phyloP scores from a whole-genome alignment of 2,329 filamentous ascomycete genomes.

The Pochonia chlamydosporia region DNA sequence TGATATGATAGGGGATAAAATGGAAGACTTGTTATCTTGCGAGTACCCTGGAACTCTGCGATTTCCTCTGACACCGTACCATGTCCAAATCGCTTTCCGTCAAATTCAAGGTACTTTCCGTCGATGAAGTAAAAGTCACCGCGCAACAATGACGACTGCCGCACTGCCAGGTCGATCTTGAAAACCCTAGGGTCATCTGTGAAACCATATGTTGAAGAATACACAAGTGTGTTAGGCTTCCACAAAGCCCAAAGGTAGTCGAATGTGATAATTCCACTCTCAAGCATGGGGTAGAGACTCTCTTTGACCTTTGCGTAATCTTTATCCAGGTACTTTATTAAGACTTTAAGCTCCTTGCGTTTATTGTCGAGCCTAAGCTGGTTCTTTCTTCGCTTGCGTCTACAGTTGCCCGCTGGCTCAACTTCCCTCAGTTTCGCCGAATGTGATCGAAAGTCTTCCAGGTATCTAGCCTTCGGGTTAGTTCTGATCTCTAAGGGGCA shows the following conservation, averaged over 20 bases:
- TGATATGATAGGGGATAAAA: slow-evolving; percentile 79
- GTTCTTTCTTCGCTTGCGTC: slow-evolving; percentile 56
- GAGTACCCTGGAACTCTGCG: slow-evolving; percentile 68
- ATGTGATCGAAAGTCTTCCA: slow-evolving; percentile 66
- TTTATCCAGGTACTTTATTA: slow-evolving; percentile 71
- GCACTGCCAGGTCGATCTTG: slow-evolving; percentile 71
- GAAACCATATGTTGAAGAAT: slow-evolving; percentile 70
- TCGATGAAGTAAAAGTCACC: slow-evolving; percentile 74
- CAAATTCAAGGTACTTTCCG: slow-evolving; percentile 78
- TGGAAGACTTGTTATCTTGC: slow-evolving; percentile 72
- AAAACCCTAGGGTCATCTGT: slow-evolving; percentile 74
- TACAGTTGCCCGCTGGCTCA: slow-evolving; percentile 40
- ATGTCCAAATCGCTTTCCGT: slow-evolving; percentile 79
- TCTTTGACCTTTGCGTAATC: slow-evolving; percentile 77
- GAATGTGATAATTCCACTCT: slow-evolving; percentile 80
- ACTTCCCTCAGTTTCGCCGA: slow-evolving; percentile 59
- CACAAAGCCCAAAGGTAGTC: slow-evolving; percentile 84
- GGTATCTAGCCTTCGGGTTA: slow-evolving; percentile 43
- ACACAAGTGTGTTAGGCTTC: slow-evolving; percentile 79
- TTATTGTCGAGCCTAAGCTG: slow-evolving; percentile 53
- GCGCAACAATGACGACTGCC: slow-evolving; percentile 62
- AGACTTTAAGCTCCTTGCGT: slow-evolving; percentile 61
- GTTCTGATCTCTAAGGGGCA: not conserved
- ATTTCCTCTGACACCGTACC: slow-evolving; percentile 67
- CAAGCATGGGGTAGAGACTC: slow-evolving; percentile 70